These are phyloP conservation scores for Nicotiana noctiflora DNA, from an alignment of 257 asterid species.

Conservation along the genomic window DNA sequence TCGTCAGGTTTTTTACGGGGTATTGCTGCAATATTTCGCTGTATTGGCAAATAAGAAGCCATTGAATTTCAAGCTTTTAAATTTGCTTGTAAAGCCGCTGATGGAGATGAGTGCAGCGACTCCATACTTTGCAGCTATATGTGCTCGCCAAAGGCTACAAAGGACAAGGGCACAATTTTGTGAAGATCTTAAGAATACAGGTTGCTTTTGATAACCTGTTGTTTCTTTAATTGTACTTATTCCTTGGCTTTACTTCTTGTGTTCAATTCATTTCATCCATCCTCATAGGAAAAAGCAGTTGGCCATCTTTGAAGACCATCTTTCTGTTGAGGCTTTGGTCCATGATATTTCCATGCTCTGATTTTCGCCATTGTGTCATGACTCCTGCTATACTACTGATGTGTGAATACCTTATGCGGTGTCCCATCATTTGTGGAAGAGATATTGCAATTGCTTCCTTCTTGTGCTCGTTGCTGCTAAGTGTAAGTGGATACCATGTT, in stretches of 20 bases:
- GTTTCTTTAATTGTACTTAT: conserved; percentile 1
- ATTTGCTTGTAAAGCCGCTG: conserved; percentile 75
- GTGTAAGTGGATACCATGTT: conserved; percentile 45
- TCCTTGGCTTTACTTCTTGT: background rate
- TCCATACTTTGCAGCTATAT: conserved; percentile 94
- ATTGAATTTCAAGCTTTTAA: conserved; percentile 57
- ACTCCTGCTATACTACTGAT: conserved; percentile 77
- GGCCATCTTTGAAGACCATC: conserved; percentile 87
- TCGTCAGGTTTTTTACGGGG: conserved; percentile 76
- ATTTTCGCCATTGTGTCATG: conserved; percentile 86
- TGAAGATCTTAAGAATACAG: conserved; percentile 58
- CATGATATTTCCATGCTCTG: conserved; percentile 93
- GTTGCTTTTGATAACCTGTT: conserved; percentile 29
- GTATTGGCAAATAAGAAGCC: conserved; percentile 70
- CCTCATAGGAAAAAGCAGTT: conserved; percentile 65
- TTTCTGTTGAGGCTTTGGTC: conserved; percentile 85
- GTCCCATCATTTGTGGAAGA: conserved; percentile 62
- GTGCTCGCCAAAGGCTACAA: conserved; percentile 84
- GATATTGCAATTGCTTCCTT: conserved; percentile 79
- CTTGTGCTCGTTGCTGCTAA: conserved; percentile 83
- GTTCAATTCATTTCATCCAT: background rate
- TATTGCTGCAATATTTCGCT: conserved; percentile 87
- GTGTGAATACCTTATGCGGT: conserved; percentile 84
- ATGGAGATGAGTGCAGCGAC: conserved; percentile 91
- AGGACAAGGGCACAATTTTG: conserved; percentile 59